Conservation (phyloP, 2,329 filamentous ascomycete species). For the Byssoonygena ceratinophila region DNA sequence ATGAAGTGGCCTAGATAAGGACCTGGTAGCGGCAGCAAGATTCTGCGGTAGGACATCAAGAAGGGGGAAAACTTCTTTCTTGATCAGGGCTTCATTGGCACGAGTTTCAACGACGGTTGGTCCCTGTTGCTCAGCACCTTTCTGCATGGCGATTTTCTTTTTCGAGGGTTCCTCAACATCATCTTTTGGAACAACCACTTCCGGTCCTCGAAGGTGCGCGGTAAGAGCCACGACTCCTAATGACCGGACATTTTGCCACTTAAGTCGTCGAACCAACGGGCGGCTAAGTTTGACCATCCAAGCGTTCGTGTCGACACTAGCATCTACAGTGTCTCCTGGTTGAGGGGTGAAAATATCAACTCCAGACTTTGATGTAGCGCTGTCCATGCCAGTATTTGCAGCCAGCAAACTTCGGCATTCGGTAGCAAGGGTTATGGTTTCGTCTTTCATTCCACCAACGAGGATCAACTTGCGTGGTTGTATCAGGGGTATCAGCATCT, state of each 20-base stretch:
- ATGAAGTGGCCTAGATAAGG: conserved; percentile 76
- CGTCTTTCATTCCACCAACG: conserved; percentile 66
- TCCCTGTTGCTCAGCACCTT: conserved; percentile 35
- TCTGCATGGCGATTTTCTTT: conserved; percentile 44
- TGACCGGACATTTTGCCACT: conserved; percentile 88
- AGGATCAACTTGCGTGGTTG: conserved; percentile 89
- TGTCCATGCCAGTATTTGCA: conserved; percentile 28
- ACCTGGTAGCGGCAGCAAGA: conserved; percentile 61
- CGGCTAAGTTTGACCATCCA: conserved; percentile 91
- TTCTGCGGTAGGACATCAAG: conserved; percentile 50
- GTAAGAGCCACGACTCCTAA: conserved; percentile 89
- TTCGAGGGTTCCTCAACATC: conserved; percentile 31
- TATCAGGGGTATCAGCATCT: conserved; percentile 90
- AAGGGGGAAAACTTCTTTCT: conserved; percentile 37
- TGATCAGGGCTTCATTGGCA: conserved; percentile 20
- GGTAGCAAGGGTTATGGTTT: conserved; percentile 66
- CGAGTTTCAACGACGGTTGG: conserved; percentile 19
- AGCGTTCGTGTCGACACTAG: conserved; percentile 93
- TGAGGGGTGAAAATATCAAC: conserved; percentile 72
- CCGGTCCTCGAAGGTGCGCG: conserved; percentile 52
- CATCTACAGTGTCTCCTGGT: conserved; percentile 66
- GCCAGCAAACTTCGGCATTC: conserved; percentile 63
- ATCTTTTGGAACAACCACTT: conserved; percentile 21
- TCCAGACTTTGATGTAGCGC: conserved; percentile 15
- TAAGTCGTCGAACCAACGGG: conserved; percentile 69